Evolutionary conservation across 306 rosid genomes (phyloP).

Genomic region (Malus fusca): DNA sequence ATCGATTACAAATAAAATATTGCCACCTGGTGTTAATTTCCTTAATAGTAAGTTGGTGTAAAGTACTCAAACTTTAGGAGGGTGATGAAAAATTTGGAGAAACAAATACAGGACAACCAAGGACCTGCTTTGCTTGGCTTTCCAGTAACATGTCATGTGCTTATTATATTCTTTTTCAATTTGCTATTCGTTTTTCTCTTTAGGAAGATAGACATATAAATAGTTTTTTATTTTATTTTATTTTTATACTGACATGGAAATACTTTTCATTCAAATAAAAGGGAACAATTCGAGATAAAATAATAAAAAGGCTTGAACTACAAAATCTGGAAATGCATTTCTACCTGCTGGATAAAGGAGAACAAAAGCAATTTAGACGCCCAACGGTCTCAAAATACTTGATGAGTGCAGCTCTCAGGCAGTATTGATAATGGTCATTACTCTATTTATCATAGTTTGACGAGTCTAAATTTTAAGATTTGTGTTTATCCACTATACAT

Average conservation of each 20-base stretch:
- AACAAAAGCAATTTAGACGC: background rate
- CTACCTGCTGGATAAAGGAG: background rate
- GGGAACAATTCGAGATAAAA: background rate
- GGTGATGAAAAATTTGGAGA: background rate
- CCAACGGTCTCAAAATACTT: background rate
- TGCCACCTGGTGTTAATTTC: background rate
- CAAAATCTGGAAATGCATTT: background rate
- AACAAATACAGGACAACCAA: background rate
- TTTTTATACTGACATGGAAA: too few relatives aligned
- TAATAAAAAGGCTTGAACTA: background rate
- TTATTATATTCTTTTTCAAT: background rate
- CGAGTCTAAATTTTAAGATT: too few relatives aligned
- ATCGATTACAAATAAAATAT: background rate
- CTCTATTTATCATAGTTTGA: too few relatives aligned
- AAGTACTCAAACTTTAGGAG: background rate
- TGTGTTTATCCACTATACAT: too few relatives aligned
- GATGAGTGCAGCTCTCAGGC: background rate
- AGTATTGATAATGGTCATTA: too few relatives aligned
- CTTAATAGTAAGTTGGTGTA: background rate
- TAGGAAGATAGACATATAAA: too few relatives aligned
- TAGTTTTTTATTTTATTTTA: too few relatives aligned
- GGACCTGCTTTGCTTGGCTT: constrained; percentile 8
- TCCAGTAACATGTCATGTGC: constrained; percentile 20
- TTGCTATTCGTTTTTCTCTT: background rate
- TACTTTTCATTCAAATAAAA: background rate